phyloP scores from a whole-genome alignment of 2,329 filamentous ascomycete genomes.

The Calonectria henricotiae region DNA sequence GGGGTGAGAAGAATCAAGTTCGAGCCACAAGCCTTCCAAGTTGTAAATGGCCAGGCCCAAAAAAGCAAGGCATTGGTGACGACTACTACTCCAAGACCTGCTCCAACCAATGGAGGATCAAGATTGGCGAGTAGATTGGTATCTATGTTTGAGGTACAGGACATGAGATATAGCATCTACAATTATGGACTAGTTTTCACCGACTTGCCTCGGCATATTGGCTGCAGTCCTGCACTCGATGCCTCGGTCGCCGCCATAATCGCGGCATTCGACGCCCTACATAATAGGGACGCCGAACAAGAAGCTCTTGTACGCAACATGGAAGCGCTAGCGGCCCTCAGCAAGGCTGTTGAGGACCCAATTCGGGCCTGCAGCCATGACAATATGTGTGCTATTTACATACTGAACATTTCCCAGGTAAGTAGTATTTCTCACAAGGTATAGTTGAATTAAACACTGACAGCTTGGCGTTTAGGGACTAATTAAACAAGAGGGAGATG shows the following conservation, averaged over 20 bases:
- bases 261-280: slow-evolving; percentile 55
- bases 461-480: not conserved
- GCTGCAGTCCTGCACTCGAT: slow-evolving; percentile 22
- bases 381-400: slow-evolving; percentile 55
- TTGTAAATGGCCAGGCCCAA: not conserved
- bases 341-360: slow-evolving; percentile 47
- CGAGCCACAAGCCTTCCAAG: not conserved
- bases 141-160: slow-evolving; percentile 56
- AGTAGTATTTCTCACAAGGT: not conserved
- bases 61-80: not conserved
- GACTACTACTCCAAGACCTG: slow-evolving; percentile 36
- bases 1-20: not conserved
- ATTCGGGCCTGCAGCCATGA: slow-evolving; percentile 46
- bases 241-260: slow-evolving; percentile 7
- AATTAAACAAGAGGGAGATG: not conserved
- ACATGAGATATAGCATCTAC: slow-evolving; percentile 52
- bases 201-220: slow-evolving; percentile 25
- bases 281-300: slow-evolving; percentile 48
- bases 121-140: slow-evolving; percentile 44
- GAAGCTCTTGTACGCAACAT: slow-evolving; percentile 60
- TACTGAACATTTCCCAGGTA: slow-evolving; percentile 54
- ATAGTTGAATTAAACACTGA: not conserved
- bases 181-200: slow-evolving; percentile 7
- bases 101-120: slow-evolving; percentile 54
- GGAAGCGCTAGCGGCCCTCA: slow-evolving; percentile 49